Percentiles rank a stretch among this genome's conserved stretches.
phyloP scores from a whole-genome alignment of 164 flowering plant genomes.

The Santalum album region DNA sequence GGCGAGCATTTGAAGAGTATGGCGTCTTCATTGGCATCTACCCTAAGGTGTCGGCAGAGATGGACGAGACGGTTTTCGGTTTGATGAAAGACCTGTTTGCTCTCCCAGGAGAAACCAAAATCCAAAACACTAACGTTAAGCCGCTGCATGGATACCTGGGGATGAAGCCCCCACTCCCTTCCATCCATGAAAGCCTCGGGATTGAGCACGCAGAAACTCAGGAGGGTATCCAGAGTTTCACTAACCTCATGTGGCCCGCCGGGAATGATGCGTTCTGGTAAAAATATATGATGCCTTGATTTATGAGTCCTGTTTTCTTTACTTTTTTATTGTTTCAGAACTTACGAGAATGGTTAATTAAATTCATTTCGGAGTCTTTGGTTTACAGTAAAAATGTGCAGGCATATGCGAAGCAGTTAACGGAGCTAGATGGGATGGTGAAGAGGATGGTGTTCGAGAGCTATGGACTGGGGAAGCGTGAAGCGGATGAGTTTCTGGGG shows the following conservation, averaged over 20 bases:
- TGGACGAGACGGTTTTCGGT: background rate
- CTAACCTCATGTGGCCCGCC: background rate
- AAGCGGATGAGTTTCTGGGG: background rate
- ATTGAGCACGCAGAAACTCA: background rate
- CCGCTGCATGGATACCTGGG: background rate
- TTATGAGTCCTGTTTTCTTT: too few relatives aligned
- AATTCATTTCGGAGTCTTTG: too few relatives aligned
- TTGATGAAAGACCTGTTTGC: background rate
- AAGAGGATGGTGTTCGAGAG: background rate
- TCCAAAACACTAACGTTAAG: background rate
- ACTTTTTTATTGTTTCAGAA: too few relatives aligned
- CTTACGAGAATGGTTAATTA: too few relatives aligned
- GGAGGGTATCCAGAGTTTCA: background rate
- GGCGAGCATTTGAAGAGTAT: background rate
- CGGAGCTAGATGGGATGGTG: background rate
- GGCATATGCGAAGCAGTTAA: background rate
- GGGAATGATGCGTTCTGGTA: background rate
- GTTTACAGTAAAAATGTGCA: background rate
- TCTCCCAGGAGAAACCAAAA: background rate
- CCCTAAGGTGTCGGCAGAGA: background rate
- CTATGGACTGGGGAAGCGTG: background rate
- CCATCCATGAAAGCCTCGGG: background rate
- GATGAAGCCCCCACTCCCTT: background rate
- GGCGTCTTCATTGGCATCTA: background rate
- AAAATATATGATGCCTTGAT: too few relatives aligned